Conservation (phyloP, 345 rosid genomes). For the Corchorus capsularis region DNA sequence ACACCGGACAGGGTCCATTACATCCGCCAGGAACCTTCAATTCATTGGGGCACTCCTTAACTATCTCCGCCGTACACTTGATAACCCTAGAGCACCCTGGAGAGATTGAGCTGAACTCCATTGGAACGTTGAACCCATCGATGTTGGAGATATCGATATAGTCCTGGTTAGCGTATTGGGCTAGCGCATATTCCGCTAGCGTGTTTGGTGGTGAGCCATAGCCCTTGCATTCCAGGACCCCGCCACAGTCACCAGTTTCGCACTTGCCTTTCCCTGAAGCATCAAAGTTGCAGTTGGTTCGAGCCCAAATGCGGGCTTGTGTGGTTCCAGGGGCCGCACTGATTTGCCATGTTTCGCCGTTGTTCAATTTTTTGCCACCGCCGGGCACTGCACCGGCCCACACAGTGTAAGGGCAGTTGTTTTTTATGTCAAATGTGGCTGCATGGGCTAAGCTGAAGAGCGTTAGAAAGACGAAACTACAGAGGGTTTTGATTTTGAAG, state of each 20-base stretch:
- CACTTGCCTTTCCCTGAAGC: conserved; percentile 5
- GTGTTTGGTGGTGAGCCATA: conserved; percentile 38
- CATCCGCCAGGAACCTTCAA: conserved; percentile 46
- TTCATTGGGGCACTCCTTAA: conserved; percentile 40
- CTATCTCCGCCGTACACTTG: conserved; percentile 39
- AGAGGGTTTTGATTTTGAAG: background rate
- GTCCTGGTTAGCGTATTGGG: conserved; percentile 25
- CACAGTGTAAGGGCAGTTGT: conserved; percentile 42
- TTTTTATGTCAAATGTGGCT: conserved; percentile 42
- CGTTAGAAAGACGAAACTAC: no score
- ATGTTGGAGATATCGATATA: conserved; percentile 40
- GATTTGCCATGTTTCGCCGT: conserved; percentile 24
- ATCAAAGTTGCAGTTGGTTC: conserved; percentile 26
- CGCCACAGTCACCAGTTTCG: conserved; percentile 10
- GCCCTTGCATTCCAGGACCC: conserved; percentile 34
- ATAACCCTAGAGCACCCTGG: conserved; percentile 24
- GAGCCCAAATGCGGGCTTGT: conserved; percentile 33
- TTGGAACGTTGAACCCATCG: conserved; percentile 44
- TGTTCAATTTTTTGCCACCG: conserved; percentile 23
- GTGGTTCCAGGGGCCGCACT: conserved; percentile 20
- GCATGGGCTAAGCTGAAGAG: conserved; percentile 27
- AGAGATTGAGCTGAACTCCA: conserved; percentile 37
- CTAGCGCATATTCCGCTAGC: conserved; percentile 30
- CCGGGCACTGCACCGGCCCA: conserved; percentile 57
- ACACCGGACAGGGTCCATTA: conserved; percentile 41